Evolutionary conservation across 2,329 filamentous ascomycete genomes (phyloP).

Genomic region (Bipolaris gigantea): DNA sequence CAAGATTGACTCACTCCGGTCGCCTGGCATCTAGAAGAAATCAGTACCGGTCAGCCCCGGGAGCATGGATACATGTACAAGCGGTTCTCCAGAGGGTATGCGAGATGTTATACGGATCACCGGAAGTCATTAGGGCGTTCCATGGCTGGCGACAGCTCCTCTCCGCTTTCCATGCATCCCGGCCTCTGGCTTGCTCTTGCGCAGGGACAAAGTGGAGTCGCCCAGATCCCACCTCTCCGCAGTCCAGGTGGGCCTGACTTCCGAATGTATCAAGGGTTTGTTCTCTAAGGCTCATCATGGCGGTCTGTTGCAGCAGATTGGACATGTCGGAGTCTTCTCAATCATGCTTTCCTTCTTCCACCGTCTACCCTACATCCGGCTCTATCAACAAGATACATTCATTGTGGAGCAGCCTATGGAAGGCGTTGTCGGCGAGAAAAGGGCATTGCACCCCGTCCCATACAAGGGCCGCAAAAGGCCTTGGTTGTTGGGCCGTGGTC

Average conservation of each 20-base stretch:
- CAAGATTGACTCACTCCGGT: not conserved
- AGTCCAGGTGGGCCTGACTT: constrained; percentile 1
- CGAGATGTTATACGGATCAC: not conserved
- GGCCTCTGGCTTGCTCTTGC: constrained; percentile 8
- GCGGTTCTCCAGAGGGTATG: not conserved
- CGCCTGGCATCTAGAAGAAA: not conserved
- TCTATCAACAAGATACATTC: not conserved
- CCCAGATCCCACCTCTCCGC: constrained; percentile 15
- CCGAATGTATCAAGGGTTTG: constrained; percentile 2
- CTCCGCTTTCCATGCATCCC: not conserved
- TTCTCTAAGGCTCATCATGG: not conserved
- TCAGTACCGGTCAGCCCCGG: not conserved
- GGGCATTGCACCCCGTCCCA: not conserved
- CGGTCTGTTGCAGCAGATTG: not conserved
- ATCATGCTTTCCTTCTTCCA: not conserved
- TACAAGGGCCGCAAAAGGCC: not conserved
- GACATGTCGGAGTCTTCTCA: not conserved
- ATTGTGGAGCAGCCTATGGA: not conserved
- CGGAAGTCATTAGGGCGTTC: not conserved
- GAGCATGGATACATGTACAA: not conserved
- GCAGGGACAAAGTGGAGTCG: constrained; percentile 29
- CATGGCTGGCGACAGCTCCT: not conserved
- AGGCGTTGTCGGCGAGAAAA: not conserved
- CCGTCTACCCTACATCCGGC: not conserved
- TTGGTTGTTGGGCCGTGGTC: not conserved